These are phyloP conservation scores for Grammothele lineata DNA, from an alignment of 768 basidiomycete species.

Conservation along the genomic window DNA sequence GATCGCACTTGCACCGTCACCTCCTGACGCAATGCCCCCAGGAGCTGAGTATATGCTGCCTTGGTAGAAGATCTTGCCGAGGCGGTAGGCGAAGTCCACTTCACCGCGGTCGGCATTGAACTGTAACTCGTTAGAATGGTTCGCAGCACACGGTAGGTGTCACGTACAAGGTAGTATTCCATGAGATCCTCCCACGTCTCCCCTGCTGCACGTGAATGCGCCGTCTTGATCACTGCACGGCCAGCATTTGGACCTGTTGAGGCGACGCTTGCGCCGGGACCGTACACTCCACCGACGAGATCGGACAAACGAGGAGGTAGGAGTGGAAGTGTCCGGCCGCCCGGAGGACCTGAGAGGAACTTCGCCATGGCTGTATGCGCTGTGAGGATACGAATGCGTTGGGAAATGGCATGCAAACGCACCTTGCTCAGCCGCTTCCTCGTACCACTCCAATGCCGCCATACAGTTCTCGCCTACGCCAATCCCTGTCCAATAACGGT, in stretches of 20 bases:
- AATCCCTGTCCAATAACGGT: constrained; percentile 95
- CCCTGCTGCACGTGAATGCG: constrained; percentile 76
- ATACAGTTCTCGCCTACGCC: constrained; percentile 85
- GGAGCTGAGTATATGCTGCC: constrained; percentile 81
- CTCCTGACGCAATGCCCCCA: constrained; percentile 82
- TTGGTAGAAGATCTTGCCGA: constrained; percentile 96
- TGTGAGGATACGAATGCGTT: constrained; percentile 22
- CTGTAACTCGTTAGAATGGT: constrained; percentile 35
- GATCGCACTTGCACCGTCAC: constrained; percentile 90
- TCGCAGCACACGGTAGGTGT: background rate
- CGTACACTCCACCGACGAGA: constrained; percentile 88
- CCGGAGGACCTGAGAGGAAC: constrained; percentile 84
- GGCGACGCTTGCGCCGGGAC: constrained; percentile 90
- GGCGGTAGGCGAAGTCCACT: constrained; percentile 81
- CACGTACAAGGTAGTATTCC: constrained; percentile 82
- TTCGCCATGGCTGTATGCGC: constrained; percentile 73
- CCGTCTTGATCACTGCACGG: constrained; percentile 79
- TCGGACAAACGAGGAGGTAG: constrained; percentile 84
- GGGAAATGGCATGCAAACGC: constrained; percentile 5
- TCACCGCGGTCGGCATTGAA: constrained; percentile 96
- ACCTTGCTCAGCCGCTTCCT: constrained; percentile 85
- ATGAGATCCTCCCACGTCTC: constrained; percentile 93
- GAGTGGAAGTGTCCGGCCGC: constrained; percentile 81
- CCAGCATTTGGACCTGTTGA: constrained; percentile 75
- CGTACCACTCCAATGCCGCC: constrained; percentile 84